Conservation (phyloP, 2,329 filamentous ascomycete species). For the Purpureocillium takamizusanense region DNA sequence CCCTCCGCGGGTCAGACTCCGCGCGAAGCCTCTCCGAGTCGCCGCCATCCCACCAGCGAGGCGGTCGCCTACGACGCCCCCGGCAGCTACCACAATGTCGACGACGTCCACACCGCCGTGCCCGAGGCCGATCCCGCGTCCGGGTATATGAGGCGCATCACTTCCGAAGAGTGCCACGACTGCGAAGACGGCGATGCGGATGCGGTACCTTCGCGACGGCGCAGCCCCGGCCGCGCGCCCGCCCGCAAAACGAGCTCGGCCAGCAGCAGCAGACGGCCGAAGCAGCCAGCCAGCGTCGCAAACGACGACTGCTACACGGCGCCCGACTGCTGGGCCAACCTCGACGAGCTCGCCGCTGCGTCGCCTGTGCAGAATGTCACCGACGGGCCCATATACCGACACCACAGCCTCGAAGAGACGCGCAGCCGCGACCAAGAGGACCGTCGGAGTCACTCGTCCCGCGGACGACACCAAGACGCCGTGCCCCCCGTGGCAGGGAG, state of each 20-base stretch:
- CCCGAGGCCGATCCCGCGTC: not conserved
- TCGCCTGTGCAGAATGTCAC: conserved; percentile 13
- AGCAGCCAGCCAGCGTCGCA: not conserved
- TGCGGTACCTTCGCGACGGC: no score
- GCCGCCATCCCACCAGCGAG: no score
- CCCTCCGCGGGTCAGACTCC: no score
- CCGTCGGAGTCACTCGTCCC: conserved; percentile 8
- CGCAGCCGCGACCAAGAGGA: conserved; percentile 7
- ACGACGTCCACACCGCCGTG: conserved; percentile 27
- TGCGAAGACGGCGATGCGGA: no score
- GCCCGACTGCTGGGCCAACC: conserved; percentile 26
- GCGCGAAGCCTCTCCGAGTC: no score
- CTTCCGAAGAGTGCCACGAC: not conserved
- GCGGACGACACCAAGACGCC: no score
- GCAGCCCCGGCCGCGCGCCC: no score
- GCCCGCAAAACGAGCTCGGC: no score
- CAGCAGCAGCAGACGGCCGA: not conserved
- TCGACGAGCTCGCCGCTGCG: conserved; percentile 31
- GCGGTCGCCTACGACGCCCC: conserved; percentile 15
- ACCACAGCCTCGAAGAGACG: conserved; percentile 8
- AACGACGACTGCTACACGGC: conserved; percentile 9
- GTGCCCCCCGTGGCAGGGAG: no score
- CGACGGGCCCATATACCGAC: conserved; percentile 6
- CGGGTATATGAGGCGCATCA: no score
- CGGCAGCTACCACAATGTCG: conserved; percentile 28